These are phyloP conservation scores for Rhodotorula glutinis DNA, from an alignment of 1,284 basidiomycete species.

Conservation along the genomic window DNA sequence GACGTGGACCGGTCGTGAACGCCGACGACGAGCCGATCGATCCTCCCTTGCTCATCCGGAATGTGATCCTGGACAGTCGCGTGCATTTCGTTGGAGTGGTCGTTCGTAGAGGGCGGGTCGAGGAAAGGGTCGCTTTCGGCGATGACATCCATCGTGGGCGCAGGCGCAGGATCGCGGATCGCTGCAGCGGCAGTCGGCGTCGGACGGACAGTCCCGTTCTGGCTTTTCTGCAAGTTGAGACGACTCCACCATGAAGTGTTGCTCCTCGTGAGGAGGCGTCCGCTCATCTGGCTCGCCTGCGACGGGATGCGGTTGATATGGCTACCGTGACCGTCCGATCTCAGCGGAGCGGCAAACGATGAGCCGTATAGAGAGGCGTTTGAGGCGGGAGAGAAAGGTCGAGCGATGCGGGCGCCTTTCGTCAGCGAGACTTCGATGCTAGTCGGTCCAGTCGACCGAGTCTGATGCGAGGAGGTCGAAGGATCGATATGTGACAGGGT, in stretches of 20 bases:
- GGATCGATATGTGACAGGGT: constrained; percentile 8
- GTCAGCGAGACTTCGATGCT: background rate
- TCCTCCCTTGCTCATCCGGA: constrained; percentile 24
- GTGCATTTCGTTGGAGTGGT: no score
- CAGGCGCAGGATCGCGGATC: constrained; percentile 32
- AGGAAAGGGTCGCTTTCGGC: constrained; percentile 14
- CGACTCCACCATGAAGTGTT: constrained; percentile 34
- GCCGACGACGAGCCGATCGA: background rate
- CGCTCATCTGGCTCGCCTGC: background rate
- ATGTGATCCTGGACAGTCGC: background rate
- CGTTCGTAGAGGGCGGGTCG: background rate
- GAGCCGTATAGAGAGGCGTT: constrained; percentile 29
- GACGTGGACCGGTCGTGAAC: constrained; percentile 24
- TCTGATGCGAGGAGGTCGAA: constrained; percentile 10
- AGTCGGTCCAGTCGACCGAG: constrained; percentile 8
- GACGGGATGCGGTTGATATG: background rate
- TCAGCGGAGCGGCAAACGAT: constrained; percentile 9
- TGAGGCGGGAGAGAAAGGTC: constrained; percentile 23
- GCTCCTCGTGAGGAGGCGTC: constrained; percentile 6
- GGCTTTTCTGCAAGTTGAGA: constrained; percentile 11
- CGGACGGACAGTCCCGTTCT: constrained; percentile 3
- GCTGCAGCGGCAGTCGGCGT: constrained; percentile 25
- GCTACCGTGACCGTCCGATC: background rate
- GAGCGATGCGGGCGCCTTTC: constrained; percentile 6
- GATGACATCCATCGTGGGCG: constrained; percentile 7